Conservation (phyloP, 306 rosid species). For the Prunus armeniaca region DNA sequence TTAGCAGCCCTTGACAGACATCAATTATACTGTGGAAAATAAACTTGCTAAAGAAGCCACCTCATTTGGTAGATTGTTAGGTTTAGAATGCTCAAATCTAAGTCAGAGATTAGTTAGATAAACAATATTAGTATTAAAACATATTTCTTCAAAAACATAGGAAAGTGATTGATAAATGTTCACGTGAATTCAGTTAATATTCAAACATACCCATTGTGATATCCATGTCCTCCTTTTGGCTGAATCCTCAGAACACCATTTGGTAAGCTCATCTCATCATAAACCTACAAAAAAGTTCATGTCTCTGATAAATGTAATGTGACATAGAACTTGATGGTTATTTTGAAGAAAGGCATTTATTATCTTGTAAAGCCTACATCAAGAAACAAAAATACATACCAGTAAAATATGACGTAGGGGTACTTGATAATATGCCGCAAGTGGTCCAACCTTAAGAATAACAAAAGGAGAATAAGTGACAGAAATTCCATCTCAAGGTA, state of each 20-base stretch:
- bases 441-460: constrained; percentile 78
- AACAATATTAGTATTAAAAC: neutral
- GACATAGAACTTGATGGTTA: neutral
- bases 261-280: constrained; percentile 96
- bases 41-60: neutral
- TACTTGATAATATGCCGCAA: constrained; percentile 83
- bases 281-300: constrained; percentile 44
- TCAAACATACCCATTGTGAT: constrained; percentile 84
- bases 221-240: constrained; percentile 91
- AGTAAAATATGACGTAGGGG: constrained; percentile 86
- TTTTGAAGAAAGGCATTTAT: neutral
- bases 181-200: constrained; percentile 11
- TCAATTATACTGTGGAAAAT: neutral
- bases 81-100: neutral
- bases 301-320: neutral
- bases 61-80: neutral
- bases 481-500: constrained; percentile 1
- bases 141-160: neutral
- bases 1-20: neutral
- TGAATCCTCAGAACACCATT: constrained; percentile 85
- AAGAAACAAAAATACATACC: constrained; percentile 38
- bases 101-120: neutral
- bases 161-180: neutral
- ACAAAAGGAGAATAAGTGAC: constrained; percentile 17
- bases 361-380: constrained; percentile 1